Percentiles rank a stretch among this genome's conserved stretches.
Conservation (phyloP, 2,329 filamentous ascomycete genomes). For the Botrytis galanthina region DNA sequence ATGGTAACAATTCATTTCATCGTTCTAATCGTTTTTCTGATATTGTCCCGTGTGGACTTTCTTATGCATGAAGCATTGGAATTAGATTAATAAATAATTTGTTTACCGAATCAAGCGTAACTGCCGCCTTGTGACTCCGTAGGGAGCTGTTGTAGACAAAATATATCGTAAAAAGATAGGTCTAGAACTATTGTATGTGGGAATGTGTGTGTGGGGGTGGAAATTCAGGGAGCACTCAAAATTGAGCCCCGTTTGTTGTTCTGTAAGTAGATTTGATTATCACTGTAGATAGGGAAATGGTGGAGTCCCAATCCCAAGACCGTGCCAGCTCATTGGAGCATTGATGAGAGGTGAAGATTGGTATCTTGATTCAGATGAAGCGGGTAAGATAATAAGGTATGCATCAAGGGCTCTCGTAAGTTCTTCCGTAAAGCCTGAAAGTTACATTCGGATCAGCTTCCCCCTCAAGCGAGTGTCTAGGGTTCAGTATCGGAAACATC, state of each 20-base stretch:
- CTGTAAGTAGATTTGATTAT: constrained; percentile 5
- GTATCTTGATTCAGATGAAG: neutral
- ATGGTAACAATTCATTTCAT: neutral
- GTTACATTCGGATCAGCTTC: constrained; percentile 19
- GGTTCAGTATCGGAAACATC: neutral
- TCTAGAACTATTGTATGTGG: constrained; percentile 16
- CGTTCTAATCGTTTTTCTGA: neutral
- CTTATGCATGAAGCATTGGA: constrained; percentile 4
- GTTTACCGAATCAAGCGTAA: constrained; percentile 19
- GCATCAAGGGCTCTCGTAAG: constrained; percentile 13
- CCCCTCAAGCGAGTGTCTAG: constrained; percentile 10
- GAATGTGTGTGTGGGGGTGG: constrained; percentile 14
- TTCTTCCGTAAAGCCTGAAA: constrained; percentile 1
- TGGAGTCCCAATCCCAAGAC: neutral
- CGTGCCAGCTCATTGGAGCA: neutral
- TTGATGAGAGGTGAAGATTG: neutral
- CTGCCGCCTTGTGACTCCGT: constrained; percentile 17
- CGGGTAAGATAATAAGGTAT: constrained; percentile 6
- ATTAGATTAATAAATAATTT: constrained; percentile 15
- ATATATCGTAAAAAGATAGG: constrained; percentile 15
- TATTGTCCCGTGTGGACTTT: neutral
- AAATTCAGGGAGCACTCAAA: constrained; percentile 11
- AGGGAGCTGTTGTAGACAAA: constrained; percentile 5
- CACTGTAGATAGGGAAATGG: constrained; percentile 13
- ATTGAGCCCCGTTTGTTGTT: constrained; percentile 5